Percentiles rank a stretch among this genome's conserved stretches.
These are phyloP conservation scores for Immersiella caudata DNA, from an alignment of 495 filamentous ascomycete species.

Conservation along the genomic window DNA sequence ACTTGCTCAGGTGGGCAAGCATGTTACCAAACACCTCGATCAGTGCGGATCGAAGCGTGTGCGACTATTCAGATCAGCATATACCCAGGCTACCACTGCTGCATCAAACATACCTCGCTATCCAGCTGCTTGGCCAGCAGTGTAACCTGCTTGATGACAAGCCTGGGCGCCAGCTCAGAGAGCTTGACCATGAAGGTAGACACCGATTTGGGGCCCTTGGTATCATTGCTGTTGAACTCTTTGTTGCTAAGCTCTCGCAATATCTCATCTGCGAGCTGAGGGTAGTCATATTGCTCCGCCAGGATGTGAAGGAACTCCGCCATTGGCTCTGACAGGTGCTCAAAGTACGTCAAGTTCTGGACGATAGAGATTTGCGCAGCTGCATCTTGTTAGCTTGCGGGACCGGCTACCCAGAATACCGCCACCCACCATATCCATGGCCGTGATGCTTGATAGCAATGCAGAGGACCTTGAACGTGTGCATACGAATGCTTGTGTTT, in stretches of 20 bases:
- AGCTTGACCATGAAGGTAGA: constrained; percentile 93
- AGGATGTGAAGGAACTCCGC: constrained; percentile 97
- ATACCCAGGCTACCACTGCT: constrained; percentile 47
- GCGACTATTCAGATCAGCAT: constrained; percentile 59
- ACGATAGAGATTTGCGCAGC: constrained; percentile 97
- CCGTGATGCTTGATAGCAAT: constrained; percentile 98
- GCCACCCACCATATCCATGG: constrained; percentile 85
- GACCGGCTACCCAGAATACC: constrained; percentile 21
- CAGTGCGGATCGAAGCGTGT: constrained; percentile 87
- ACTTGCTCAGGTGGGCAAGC: constrained; percentile 83
- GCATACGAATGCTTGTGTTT: constrained; percentile 88
- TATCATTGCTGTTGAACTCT: constrained; percentile 96
- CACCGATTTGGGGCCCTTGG: constrained; percentile 93
- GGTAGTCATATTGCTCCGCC: constrained; percentile 96
- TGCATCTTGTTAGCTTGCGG: constrained; percentile 44
- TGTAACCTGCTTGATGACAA: constrained; percentile 97
- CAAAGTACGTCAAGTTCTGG: constrained; percentile 96
- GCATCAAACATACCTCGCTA: constrained; percentile 68
- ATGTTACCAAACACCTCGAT: constrained; percentile 99
- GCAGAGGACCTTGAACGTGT: constrained; percentile 94
- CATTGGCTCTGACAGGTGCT: constrained; percentile 98
- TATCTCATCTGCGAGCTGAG: constrained; percentile 92
- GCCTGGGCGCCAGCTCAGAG: constrained; percentile 89
- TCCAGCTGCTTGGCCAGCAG: constrained; percentile 90
- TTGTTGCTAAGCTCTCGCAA: constrained; percentile 93